Evolutionary conservation across 768 basidiomycete species (phyloP).

Genomic region (Boletus sensibilis): DNA sequence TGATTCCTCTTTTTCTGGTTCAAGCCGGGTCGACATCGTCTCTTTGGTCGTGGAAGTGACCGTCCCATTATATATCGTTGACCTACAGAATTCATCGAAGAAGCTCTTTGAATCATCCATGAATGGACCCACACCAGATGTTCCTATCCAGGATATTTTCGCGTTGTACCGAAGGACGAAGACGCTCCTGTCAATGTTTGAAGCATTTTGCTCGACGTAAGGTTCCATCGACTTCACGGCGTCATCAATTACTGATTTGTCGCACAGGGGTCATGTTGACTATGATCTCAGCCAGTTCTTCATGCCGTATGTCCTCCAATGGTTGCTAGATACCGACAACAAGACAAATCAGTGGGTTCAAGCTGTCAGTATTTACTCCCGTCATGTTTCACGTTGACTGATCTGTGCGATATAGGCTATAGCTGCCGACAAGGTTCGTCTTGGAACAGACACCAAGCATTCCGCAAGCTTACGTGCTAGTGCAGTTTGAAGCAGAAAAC

Average conservation of each 20-base stretch:
- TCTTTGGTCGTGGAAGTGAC: slow-evolving; percentile 68
- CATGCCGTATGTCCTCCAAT: slow-evolving; percentile 82
- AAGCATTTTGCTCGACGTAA: slow-evolving; percentile 78
- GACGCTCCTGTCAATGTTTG: slow-evolving; percentile 73
- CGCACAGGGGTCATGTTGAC: slow-evolving; percentile 48
- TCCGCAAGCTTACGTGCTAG: slow-evolving; percentile 1
- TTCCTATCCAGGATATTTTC: slow-evolving; percentile 89
- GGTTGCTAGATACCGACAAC: slow-evolving; percentile 84
- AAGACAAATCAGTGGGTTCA: slow-evolving; percentile 96
- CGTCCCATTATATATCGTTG: slow-evolving; percentile 63
- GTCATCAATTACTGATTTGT: background rate
- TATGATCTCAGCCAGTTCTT: slow-evolving; percentile 81
- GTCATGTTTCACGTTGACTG: slow-evolving; percentile 1
- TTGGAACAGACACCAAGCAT: background rate
- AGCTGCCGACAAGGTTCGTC: slow-evolving; percentile 70
- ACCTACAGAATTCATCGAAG: slow-evolving; percentile 68
- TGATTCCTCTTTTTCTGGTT: background rate
- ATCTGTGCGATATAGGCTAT: slow-evolving; percentile 57
- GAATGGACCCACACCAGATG: slow-evolving; percentile 84
- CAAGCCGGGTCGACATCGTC: slow-evolving; percentile 71
- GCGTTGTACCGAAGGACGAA: slow-evolving; percentile 78
- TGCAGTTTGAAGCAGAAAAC: slow-evolving; percentile 78
- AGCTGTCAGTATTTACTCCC: slow-evolving; percentile 57
- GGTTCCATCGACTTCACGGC: slow-evolving; percentile 25
- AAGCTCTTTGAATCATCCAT: slow-evolving; percentile 77